Base-by-base conservation (phyloP, 805 yeast genomes). In the Candida oleophila region DNA sequence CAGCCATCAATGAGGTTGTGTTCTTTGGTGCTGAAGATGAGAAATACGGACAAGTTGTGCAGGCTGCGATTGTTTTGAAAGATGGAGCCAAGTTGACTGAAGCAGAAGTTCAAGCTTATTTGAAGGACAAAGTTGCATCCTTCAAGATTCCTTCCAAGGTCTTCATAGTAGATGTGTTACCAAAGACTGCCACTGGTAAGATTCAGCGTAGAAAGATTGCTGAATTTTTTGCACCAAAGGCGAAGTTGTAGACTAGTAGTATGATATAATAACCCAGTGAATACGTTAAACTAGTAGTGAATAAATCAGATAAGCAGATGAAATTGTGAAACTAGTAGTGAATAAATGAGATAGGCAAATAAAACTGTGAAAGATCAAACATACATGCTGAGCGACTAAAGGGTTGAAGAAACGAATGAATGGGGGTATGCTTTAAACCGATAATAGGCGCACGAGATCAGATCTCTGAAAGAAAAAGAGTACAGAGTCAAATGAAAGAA, bases 141-240 rank as follows among this genome's bases (percentile, higher is more conserved):
- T 84, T 81, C 68, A 85, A 85, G 64, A 69, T 85, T 11, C 90
- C 91, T 1, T 66, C 61, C 15, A 74, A 71, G 62, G 69, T 82
- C 39, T 81, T 70, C 60, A 77, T 85, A 56, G 81, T 83, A 7
- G 77, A 82, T 14, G 68, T 71, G 21, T 71, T 85, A 63, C 90
- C 90, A 52, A 85, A 85, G 71, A 83, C 89, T 2, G 85, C 91
- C 4, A 85, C 91, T 1, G 91, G 90, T 21, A 85, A 85, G 70
- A 80, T 85, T 46, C 89, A 85, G 66, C 73, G 91, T 58, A 69
- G 87, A 52, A 74, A 73, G 51, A 79, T 84, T 55, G 85, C 85
- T 3, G 64, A 66, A 48, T 74, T 78, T n/a, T 75, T 78, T 55
- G 66, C 71, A 0, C 39, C 39, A 36, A 69, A 72, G 61, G 54